These are phyloP conservation scores for Aspergillus eucalypticola DNA, from an alignment of 2,329 filamentous ascomycete species.

Conservation along the genomic window DNA sequence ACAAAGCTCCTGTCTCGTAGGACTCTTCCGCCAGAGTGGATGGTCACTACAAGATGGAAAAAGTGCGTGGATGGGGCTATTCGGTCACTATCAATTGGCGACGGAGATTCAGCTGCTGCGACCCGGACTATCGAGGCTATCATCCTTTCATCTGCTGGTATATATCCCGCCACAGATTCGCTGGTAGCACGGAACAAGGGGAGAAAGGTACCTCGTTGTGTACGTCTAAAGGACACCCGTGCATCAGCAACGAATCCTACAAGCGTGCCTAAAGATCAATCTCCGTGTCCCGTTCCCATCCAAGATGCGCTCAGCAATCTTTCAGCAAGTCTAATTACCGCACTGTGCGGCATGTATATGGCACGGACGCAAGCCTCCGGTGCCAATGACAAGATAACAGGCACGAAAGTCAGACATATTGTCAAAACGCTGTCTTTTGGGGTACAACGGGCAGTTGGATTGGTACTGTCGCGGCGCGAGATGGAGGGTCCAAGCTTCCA, in stretches of 20 bases:
- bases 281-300: constrained; percentile 34
- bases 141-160: constrained; percentile 31
- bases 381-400: constrained; percentile 14
- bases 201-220: background rate
- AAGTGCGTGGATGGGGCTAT: constrained; percentile 39
- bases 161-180: constrained; percentile 8
- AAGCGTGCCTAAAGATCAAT: constrained; percentile 7
- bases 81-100: constrained; percentile 38
- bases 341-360: constrained; percentile 41
- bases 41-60: constrained; percentile 42
- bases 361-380: constrained; percentile 30
- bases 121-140: constrained; percentile 35
- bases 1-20: constrained; percentile 36
- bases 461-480: constrained; percentile 5
- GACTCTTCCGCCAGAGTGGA: constrained; percentile 41
- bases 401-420: constrained; percentile 29
- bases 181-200: background rate
- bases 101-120: constrained; percentile 34
- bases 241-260: constrained; percentile 16
- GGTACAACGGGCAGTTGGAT: constrained; percentile 27
- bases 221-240: constrained; percentile 20
- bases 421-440: constrained; percentile 26
- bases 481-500: constrained; percentile 22
- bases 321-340: constrained; percentile 35
- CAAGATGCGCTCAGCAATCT: constrained; percentile 42